Base-by-base conservation (phyloP, 305 asterid genomes). In the Solanum hybrid region DNA sequence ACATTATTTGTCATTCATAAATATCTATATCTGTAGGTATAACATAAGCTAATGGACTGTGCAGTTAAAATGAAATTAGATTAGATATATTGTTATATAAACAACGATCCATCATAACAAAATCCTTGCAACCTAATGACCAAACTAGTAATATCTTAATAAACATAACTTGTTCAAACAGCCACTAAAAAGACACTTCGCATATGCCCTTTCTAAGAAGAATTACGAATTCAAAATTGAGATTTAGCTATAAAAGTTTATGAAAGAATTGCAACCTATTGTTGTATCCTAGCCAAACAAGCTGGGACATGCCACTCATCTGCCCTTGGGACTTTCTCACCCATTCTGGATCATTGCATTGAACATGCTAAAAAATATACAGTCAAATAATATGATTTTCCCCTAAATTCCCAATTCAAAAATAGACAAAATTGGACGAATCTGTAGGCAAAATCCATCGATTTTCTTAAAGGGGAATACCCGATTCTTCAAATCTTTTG, bases 261-360 rank as follows among this genome's bases (percentile, higher is more conserved):
- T 51, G 66, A 51, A 16, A 51, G n/a, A 51, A 51, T 51, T 14
- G 66, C 9, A 16, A 51, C 66, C n/a, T 51, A 0, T 7, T 16
- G n/a, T 2, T 51, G n/a, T 8, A 51, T 51, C 66, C 4, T 14
- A 51, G 66, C n/a, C n/a, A 51, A 16, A 51, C 20, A 3, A 17
- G n/a, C 4, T 3, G 1, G 17, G 99, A 97, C 99, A 97, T 97
- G 87, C 98, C 96, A 88, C 95, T 95, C 98, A 96, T 97, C 97
- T 97, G 98, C 93, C 96, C 99, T 92, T 97, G 99, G 87, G 99
- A 98, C 89, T 94, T 92, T 93, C 96, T 91, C 77, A 97, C 93
- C 94, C 96, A 71, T 86, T 96, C 98, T 64, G 98, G 99, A 94
- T 97, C 98, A 96, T 94, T 35, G 96, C 98, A 93, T 94, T 94